Evolutionary conservation across 805 yeast species (phyloP), one percentile per base, ranked within the genome.

Genomic region (Tetrapisispora nanseiensis): DNA sequence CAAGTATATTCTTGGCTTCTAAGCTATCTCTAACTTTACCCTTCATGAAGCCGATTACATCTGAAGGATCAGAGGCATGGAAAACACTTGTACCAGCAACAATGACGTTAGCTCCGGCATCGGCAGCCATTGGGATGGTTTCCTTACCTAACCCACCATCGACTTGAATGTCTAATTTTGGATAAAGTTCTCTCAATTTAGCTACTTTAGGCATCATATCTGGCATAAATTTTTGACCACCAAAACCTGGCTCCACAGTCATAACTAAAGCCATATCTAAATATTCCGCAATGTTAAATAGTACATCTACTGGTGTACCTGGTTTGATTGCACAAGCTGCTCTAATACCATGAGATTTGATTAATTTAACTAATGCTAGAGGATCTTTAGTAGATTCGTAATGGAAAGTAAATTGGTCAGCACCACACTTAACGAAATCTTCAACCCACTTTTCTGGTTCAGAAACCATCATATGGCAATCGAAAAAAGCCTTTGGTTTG

Each of bases 201-300:
- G 77, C 81, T 38, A 90, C 97, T 66, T 90, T 90, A 48, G 94
- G 86, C 97, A 92, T 89, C 96, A 90, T 89, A 45, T 78, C 85
- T 16, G 78, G 68, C 96, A 86, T 87, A 70, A 92, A 92, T 63
- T 82, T 83, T 67, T 92, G 98, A 36, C 98, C 98, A 19, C 98
- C 98, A 61, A 92, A 90, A 0, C 98, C 98, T 12, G 98, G 98
- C 67, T 92, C 98, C 28, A 92, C 97, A 2, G 98, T 92, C 97
- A 90, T 92, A 33, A 92, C 82, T 45, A 92, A 71, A n/a, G 86
- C 89, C 96, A 90, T 86, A 62, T 92, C 97, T 51, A 90, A 70
- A 43, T 75, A 68, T 37, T 80, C 81, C 21, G 81, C 90, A 46
- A 85, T 66, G 23, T 85, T 89, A 54, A 70, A 79, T 33, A 89